phyloP scores from a whole-genome alignment of 1,139 yeast genomes.

The Candida glucosophila region DNA sequence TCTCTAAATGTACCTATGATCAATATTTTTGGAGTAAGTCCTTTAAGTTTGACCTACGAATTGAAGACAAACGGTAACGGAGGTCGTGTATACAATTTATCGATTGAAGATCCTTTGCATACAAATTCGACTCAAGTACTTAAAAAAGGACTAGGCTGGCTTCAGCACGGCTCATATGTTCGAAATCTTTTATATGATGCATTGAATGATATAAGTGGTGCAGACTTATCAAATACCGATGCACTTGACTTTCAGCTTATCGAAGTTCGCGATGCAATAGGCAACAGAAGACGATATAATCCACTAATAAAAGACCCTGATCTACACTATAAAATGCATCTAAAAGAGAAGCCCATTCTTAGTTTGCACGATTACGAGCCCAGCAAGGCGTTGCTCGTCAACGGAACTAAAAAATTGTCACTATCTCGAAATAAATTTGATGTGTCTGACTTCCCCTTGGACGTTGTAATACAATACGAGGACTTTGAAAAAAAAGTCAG shows the following conservation, averaged over 20 bases:
- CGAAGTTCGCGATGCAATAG: constrained; percentile 66
- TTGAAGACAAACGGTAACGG: constrained; percentile 45
- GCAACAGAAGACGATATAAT: constrained; percentile 54
- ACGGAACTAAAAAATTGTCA: constrained; percentile 27
- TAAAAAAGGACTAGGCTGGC: neutral
- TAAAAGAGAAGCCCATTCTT: constrained; percentile 57
- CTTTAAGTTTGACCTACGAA: constrained; percentile 55
- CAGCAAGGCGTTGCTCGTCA: constrained; percentile 32
- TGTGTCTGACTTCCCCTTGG: constrained; percentile 39
- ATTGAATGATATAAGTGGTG: neutral
- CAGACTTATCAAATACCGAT: constrained; percentile 33
- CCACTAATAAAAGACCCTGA: constrained; percentile 37
- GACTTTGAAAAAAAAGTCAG: constrained; percentile 18
- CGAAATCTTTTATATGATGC: neutral
- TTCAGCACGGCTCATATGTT: neutral
- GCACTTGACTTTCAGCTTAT: constrained; percentile 56
- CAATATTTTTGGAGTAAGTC: constrained; percentile 65
- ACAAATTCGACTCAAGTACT: constrained; percentile 8
- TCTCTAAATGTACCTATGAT: constrained; percentile 38
- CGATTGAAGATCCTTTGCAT: constrained; percentile 11
- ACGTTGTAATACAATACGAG: constrained; percentile 28
- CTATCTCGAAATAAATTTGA: constrained; percentile 14
- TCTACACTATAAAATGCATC: constrained; percentile 44
- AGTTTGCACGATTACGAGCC: constrained; percentile 30
- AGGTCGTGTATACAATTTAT: constrained; percentile 15